Evolutionary conservation across 352 stramenopile genomes (phyloP).

Genomic region (Blastocystis sp.): DNA sequence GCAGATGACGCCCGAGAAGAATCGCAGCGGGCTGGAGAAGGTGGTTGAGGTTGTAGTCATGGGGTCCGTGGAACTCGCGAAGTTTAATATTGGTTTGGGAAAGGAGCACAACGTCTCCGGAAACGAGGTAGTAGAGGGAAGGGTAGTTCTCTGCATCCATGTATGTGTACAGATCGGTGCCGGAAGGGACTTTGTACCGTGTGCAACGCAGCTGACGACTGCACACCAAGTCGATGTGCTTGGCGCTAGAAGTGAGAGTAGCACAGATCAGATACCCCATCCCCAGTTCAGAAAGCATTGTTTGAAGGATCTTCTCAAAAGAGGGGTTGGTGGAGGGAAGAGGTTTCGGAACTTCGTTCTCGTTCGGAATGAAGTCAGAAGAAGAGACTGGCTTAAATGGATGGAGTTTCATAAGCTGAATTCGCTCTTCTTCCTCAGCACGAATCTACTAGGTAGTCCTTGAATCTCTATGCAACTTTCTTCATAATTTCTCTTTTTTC

Average conservation of each 20-base stretch:
- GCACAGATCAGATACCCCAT: neutral
- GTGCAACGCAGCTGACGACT: slow-evolving; percentile 27
- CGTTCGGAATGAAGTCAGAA: neutral
- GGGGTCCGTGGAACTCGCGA: neutral
- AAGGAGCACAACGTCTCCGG: neutral
- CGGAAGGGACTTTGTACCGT: neutral
- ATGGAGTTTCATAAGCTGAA: slow-evolving; percentile 17
- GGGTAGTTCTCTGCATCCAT: slow-evolving; percentile 23
- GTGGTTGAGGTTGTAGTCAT: slow-evolving; percentile 46
- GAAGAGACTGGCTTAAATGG: neutral
- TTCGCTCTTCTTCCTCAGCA: slow-evolving; percentile 6
- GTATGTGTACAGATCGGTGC: slow-evolving; percentile 32
- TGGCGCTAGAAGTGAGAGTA: neutral
- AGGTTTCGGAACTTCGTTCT: neutral
- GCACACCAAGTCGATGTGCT: slow-evolving; percentile 11
- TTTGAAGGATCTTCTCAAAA: neutral
- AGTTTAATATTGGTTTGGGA: neutral
- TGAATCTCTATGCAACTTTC: neutral
- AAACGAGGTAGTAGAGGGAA: slow-evolving; percentile 23
- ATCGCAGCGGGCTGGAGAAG: neutral
- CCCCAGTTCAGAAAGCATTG: neutral
- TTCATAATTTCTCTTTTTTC: slow-evolving; percentile 19
- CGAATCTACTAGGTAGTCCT: neutral
- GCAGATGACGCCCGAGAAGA: neutral
- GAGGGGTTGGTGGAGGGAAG: neutral